Base-by-base conservation (phyloP, 2,329 filamentous ascomycete species). In the Aspergillus sp. region DNA sequence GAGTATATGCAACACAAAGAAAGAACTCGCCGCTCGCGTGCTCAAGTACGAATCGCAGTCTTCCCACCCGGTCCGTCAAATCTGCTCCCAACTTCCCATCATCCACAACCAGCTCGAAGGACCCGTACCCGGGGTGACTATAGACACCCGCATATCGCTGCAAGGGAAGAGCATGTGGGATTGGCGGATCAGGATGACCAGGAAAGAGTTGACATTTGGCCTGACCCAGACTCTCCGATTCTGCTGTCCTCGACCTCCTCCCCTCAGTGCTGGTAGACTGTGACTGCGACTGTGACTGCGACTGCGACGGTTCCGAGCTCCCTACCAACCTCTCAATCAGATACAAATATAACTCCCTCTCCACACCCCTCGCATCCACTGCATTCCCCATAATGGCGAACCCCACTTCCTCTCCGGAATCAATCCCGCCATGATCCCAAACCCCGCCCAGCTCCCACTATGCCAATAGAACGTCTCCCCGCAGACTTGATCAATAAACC, bases 371-470 rank as follows among this genome's bases (percentile, higher is more conserved):
- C 1, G 60, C 63, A 32, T 54, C 51, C 4, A 24, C 53, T 0
- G 64, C 54, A 45, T 70, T 71, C 9, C 62, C 63, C 68, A 71
- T 69, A 51, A 70, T 61, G 0, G 54, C 67, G 45, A 71, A 65
- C 1, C 66, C 16, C 67, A 70, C 2, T 61, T 36, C 16, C 57
- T 63, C 4, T 59, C 62, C 1, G 69, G 67, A 7, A 71, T 16
- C 22, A 70, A 69, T 5, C 67, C 68, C 2, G 69, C 65, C 54
- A 65, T 62, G 4, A 62, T 65, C 3, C 62, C 63, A 24, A 67
- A 67, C 1, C 68, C 68, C 0, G 55, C 49, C 63, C 65, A 70
- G 26, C 68, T 64, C 4, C 66, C 68, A 6, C 63, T 60, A 31
- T 70, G 68, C 59, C 61, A 64, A 32, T 65, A 66, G 1, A 69